Conservation (phyloP, 2,329 filamentous ascomycete species). For the Pyrenophora teres region DNA sequence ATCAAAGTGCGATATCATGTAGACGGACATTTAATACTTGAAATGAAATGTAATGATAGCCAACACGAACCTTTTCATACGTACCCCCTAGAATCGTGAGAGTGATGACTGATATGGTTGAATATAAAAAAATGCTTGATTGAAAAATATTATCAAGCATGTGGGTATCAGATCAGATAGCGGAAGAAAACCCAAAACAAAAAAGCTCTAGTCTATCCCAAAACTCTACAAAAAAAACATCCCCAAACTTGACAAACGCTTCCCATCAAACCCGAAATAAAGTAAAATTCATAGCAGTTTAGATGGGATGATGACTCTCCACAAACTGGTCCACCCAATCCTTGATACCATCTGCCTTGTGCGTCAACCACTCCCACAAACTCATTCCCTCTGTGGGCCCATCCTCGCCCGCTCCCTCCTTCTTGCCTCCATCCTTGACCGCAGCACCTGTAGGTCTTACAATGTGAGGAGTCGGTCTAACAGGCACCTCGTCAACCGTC, state of each 20-base stretch:
- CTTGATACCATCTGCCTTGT: constrained; percentile 42
- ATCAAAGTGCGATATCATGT: constrained; percentile 72
- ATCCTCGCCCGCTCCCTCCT: background rate
- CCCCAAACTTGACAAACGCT: no score
- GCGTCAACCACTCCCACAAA: constrained; percentile 47
- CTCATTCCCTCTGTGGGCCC: constrained; percentile 14
- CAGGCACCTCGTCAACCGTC: constrained; percentile 4
- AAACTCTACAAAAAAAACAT: no score
- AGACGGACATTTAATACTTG: background rate
- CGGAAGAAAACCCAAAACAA: background rate
- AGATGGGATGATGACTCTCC: constrained; percentile 31
- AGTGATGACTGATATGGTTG: background rate
- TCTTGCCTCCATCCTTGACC: background rate
- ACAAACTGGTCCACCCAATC: constrained; percentile 45
- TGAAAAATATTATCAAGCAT: no score
- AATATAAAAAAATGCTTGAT: no score
- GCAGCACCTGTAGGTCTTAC: constrained; percentile 13
- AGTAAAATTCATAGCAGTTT: no score
- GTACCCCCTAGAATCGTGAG: background rate
- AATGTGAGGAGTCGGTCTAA: constrained; percentile 13
- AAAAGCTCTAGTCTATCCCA: background rate
- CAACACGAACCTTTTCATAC: background rate
- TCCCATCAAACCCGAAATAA: no score
- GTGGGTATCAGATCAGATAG: background rate
- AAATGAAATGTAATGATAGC: constrained; percentile 7